Base-by-base conservation (phyloP, 768 basidiomycete genomes). In the Tephrocybe rancida region DNA sequence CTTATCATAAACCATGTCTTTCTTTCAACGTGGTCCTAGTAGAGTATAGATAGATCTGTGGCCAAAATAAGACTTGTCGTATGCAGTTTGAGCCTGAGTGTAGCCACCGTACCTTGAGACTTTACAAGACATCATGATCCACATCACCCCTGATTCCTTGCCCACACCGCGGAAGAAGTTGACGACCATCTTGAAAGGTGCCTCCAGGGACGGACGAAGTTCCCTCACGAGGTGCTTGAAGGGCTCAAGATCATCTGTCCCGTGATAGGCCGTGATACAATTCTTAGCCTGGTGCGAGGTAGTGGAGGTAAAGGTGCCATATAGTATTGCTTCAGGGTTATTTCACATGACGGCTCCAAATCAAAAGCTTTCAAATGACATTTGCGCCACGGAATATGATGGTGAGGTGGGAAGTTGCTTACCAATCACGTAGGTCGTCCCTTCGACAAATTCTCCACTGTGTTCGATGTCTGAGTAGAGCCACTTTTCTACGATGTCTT, bases 271-370 rank as follows among this genome's bases (percentile, higher is more conserved):
- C 2, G 59, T 49, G 16, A 52, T 51, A 7, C 51, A 45, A 41
- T 54, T 48, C 34, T 44, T 55, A n/a, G 55, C 18, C 47, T 37
- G 2, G 50, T 39, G 3, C 49, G 52, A 6, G 59, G 55, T n/a
- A 30, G 39, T 6, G 59, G 35, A 5, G 44, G 37, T 27, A 46
- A 44, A 13, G 59, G 59, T 43, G 59, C 55, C 18, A 60, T 45
- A 49, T 54, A 57, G 49, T 60, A 60, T 34, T 46, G 44, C 42
- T 60, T 60, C n/a, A 60, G 39, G 30, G 49, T 60, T 21, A 60
- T 60, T 11, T 45, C 38, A 5, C 59, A 55, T 9, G 59, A 55
- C 13, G 58, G 58, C 25, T 59, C 54, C 45, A 59, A 27, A 25
- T 59, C 58, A 22, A 59, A 59, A 22, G 53, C 55, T 60, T 19